Evolutionary conservation across 2,329 filamentous ascomycete species (phyloP), one percentile per base, ranked within the genome.

Genomic region (Trichothecium roseum): DNA sequence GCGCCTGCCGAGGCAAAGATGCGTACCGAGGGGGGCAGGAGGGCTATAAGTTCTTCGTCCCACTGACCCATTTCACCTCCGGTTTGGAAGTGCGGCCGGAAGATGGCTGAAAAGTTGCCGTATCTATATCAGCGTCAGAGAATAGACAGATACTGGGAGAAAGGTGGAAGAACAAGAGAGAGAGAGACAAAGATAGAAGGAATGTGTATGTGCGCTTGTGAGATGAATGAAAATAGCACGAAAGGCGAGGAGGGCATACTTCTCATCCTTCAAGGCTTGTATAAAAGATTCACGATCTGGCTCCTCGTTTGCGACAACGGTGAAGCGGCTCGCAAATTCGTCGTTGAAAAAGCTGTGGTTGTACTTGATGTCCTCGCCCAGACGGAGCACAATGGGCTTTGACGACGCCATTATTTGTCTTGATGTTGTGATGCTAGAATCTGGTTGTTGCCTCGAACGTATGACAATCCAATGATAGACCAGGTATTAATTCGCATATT

Each of bases 61-160:
- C 74, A 79, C 16, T 67, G 66, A 1, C 72, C 74, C 73, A 80
- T 79, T 45, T 80, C 76, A 4, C 72, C 72, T 1, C 76, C 76
- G 0, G 74, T 77, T 38, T 72, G 70, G 72, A 74, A 80, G 50
- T 76, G 78, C 0, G 74, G 74, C 3, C 74, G 60, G 43, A 74
- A 73, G 32, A 65, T 53, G 2, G 58, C 62, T 10, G 47, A 41
- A 36, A 66, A 65, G 40, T 62, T 47, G 2, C 62, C 62, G 60
- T 59, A 64, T 53, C 55, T 56, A 24, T n/a, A n/a, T n/a, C n/a
- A n/a, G n/a, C n/a, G n/a, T n/a, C n/a, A n/a, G n/a, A n/a, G n/a
- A n/a, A n/a, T n/a, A n/a, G n/a, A n/a, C n/a, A n/a, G 33, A n/a
- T n/a, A n/a, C n/a, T n/a, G n/a, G n/a, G n/a, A n/a, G n/a, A n/a